Conservation (phyloP, 805 yeast species). For the Candida boleticola region DNA sequence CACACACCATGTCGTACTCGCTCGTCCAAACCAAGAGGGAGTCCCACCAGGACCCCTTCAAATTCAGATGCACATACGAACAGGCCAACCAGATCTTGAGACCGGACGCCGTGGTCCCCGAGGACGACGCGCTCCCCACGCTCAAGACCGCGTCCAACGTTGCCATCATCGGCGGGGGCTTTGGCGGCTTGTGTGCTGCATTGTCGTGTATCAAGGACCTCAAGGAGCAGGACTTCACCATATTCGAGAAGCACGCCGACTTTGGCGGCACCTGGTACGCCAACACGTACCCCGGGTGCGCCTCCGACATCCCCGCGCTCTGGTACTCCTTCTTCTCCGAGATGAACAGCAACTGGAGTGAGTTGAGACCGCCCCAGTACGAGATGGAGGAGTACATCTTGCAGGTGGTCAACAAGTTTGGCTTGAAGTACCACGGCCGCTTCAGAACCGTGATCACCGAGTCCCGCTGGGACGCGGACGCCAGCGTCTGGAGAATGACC, state of each 20-base stretch:
- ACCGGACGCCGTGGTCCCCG: slow-evolving; percentile 15
- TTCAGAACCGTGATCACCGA: slow-evolving; percentile 21
- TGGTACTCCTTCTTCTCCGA: slow-evolving; percentile 38
- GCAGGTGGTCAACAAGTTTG: slow-evolving; percentile 27
- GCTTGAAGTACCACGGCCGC: slow-evolving; percentile 19
- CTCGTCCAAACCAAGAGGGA: slow-evolving; percentile 24
- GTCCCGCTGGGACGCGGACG: slow-evolving; percentile 21
- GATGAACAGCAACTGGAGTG: slow-evolving; percentile 35
- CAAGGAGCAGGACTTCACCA: slow-evolving; percentile 27
- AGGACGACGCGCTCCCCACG: slow-evolving; percentile 16
- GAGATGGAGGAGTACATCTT: slow-evolving; percentile 42
- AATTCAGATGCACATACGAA: slow-evolving; percentile 26
- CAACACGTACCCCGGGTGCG: slow-evolving; percentile 45
- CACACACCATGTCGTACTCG: slow-evolving; percentile 10
- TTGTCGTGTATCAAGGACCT: slow-evolving; percentile 23
- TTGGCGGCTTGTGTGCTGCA: slow-evolving; percentile 36
- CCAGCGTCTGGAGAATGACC: slow-evolving; percentile 26
- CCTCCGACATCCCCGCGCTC: slow-evolving; percentile 43
- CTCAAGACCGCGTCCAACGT: slow-evolving; percentile 25
- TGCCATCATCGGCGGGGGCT: slow-evolving; percentile 41
- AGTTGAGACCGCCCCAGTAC: slow-evolving; percentile 39
- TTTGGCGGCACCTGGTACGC: slow-evolving; percentile 48
- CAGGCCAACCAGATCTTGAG: slow-evolving; percentile 28
- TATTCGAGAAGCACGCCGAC: slow-evolving; percentile 38
- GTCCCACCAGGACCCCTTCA: slow-evolving; percentile 31